Percentiles rank a stretch among this genome's conserved stretches.
These are phyloP conservation scores for Lachnellula occidentalis DNA, from an alignment of 2,329 filamentous ascomycete genomes.

Conservation along the genomic window DNA sequence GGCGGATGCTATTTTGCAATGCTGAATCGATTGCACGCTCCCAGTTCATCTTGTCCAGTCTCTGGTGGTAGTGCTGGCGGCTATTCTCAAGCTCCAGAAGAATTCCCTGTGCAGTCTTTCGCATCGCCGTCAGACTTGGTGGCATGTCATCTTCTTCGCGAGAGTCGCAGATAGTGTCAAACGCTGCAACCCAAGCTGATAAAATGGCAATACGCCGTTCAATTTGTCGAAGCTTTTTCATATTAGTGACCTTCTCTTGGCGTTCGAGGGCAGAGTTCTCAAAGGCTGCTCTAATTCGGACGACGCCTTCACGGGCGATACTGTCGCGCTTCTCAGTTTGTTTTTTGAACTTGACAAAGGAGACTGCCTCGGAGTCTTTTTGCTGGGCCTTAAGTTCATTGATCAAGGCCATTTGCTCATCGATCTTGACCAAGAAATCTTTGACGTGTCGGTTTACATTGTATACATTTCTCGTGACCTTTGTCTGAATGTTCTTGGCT, in stretches of 20 bases:
- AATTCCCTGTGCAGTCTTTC: conserved; percentile 84
- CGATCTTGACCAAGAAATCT: conserved; percentile 98
- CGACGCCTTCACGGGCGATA: conserved; percentile 70
- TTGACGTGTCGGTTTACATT: conserved; percentile 99
- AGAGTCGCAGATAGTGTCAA: conserved; percentile 73
- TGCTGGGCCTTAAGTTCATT: conserved; percentile 92
- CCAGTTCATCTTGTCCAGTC: conserved; percentile 76
- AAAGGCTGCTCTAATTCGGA: conserved; percentile 75
- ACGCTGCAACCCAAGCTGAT: conserved; percentile 89
- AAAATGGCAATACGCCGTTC: conserved; percentile 80
- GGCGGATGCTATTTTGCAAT: conserved; percentile 75
- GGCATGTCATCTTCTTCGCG: conserved; percentile 67
- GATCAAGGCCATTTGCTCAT: conserved; percentile 95
- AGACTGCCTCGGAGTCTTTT: conserved; percentile 76
- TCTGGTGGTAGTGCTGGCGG: conserved; percentile 84
- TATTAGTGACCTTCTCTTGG: conserved; percentile 69
- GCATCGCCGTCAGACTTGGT: conserved; percentile 64
- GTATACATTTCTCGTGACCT: conserved; percentile 98
- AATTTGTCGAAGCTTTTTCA: conserved; percentile 77
- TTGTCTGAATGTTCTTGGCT: conserved; percentile 99
- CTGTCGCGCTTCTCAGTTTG: conserved; percentile 78
- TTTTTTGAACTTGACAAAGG: conserved; percentile 86
- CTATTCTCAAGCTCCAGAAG: conserved; percentile 84
- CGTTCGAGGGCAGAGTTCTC: conserved; percentile 74
- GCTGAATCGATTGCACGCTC: conserved; percentile 83